These are phyloP conservation scores for Xylariaceae sp. DNA, from an alignment of 2,329 filamentous ascomycete genomes.

Conservation along the genomic window DNA sequence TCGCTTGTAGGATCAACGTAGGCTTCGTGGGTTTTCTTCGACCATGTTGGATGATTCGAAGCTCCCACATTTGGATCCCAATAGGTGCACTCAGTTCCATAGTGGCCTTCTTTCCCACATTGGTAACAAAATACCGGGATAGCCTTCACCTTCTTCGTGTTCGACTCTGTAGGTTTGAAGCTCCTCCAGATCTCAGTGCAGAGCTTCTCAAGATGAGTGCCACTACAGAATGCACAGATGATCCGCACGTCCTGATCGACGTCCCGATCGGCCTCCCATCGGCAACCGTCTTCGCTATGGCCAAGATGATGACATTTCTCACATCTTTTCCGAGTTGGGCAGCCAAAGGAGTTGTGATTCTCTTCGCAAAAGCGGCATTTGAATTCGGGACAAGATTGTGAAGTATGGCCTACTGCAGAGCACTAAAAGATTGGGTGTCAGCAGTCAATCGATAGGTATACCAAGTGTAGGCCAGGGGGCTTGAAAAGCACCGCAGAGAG, in stretches of 20 bases:
- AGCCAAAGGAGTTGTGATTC: conserved; percentile 46
- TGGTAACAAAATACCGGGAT: conserved; percentile 51
- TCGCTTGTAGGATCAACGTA: conserved; percentile 46
- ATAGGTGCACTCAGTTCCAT: conserved; percentile 49
- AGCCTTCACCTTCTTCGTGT: conserved; percentile 43
- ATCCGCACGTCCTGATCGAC: conserved; percentile 47
- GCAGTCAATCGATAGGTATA: background rate
- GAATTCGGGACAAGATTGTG: conserved; percentile 40
- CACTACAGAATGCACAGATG: conserved; percentile 55
- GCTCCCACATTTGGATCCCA: conserved; percentile 22
- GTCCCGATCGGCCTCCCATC: conserved; percentile 49
- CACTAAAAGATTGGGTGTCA: conserved; percentile 32
- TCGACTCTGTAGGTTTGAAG: conserved; percentile 40
- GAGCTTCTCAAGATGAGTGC: conserved; percentile 53
- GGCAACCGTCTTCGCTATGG: conserved; percentile 48
- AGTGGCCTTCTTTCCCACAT: conserved; percentile 53
- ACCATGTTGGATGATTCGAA: conserved; percentile 46
- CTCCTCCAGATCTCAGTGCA: conserved; percentile 59
- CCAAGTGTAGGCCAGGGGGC: background rate
- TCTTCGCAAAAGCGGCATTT: conserved; percentile 46
- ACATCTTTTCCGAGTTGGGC: conserved; percentile 48
- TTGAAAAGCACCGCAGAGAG: background rate
- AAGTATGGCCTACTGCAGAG: conserved; percentile 43
- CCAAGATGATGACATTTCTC: conserved; percentile 58
- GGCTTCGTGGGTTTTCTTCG: conserved; percentile 41